Evolutionary conservation across 768 basidiomycete species (phyloP), one percentile per base, ranked within the genome.

Genomic region (Gloeostereum incarnatum): DNA sequence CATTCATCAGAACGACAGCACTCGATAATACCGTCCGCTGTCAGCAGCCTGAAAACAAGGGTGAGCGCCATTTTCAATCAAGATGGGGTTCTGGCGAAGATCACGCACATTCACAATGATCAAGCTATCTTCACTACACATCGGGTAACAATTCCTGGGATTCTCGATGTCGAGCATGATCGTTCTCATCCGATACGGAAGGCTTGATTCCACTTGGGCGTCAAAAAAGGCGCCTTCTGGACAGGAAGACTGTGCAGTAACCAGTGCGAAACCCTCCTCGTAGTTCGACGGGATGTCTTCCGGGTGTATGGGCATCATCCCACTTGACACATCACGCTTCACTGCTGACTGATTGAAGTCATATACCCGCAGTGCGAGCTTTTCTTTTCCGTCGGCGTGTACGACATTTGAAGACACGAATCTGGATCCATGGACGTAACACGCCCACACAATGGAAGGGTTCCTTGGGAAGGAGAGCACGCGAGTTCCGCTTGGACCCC

Each of bases 71-170:
- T n/a, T n/a, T n/a, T n/a, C n/a, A n/a, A n/a, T n/a, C n/a, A n/a
- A n/a, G n/a, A n/a, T n/a, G n/a, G n/a, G n/a, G n/a, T n/a, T n/a
- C n/a, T n/a, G n/a, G n/a, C n/a, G n/a, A n/a, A n/a, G n/a, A n/a
- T n/a, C n/a, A n/a, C n/a, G n/a, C n/a, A 72, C 68, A 49, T 71
- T 62, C 26, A 78, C 70, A 3, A 75, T 53, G 35, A 81, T 55
- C 6, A 80, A 44, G 42, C 56, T 60, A 53, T 80, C 77, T 51
- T 77, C 75, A 44, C 63, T 69, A 57, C 76, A 70, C 67, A 81
- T 68, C 6, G 61, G 63, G 35, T 56, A 53, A 40, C 47, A 40
- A n/a, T n/a, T n/a, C n/a, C n/a, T n/a, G 14, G 34, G 45, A 51
- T 31, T 35, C 23, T 53, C 51, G 20, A 48, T 42, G 33, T 45